phyloP scores from a whole-genome alignment of 805 yeast species.

The Priceomyces melissophilus region DNA sequence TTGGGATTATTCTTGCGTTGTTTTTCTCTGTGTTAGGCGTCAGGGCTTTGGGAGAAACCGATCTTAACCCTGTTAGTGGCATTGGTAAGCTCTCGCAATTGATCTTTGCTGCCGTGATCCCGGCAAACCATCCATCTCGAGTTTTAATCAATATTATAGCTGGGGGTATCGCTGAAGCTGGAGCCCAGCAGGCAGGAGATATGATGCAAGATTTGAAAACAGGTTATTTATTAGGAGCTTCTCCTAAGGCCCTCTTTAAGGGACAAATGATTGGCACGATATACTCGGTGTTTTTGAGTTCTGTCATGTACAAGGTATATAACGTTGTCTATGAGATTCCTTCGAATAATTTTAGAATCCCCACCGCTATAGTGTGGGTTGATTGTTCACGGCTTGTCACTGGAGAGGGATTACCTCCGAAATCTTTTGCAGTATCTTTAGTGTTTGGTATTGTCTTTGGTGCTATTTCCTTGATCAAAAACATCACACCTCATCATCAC shows the following conservation, averaged over 20 bases:
- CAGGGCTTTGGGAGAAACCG: slow-evolving; percentile 94
- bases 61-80: slow-evolving; percentile 93
- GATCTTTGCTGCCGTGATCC: slow-evolving; percentile 78
- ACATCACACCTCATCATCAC: slow-evolving; percentile 46
- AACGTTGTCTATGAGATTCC: slow-evolving; percentile 84
- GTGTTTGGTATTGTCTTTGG: slow-evolving; percentile 69
- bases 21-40: slow-evolving; percentile 83
- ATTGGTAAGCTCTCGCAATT: slow-evolving; percentile 92
- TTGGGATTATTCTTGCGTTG: slow-evolving; percentile 73
- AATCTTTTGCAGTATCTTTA: slow-evolving; percentile 59
- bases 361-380: slow-evolving; percentile 95
- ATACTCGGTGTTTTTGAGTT: slow-evolving; percentile 77
- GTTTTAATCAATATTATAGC: slow-evolving; percentile 85
- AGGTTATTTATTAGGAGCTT: slow-evolving; percentile 87
- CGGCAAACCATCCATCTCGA: slow-evolving; percentile 70
- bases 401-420: slow-evolving; percentile 85
- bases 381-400: slow-evolving; percentile 92
- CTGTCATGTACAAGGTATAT: slow-evolving; percentile 80
- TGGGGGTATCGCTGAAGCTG: slow-evolving; percentile 97
- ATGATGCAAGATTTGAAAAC: slow-evolving; percentile 96
- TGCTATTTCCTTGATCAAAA: slow-evolving; percentile 58
- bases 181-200: slow-evolving; percentile 99
- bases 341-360: slow-evolving; percentile 74
- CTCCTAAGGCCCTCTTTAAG: slow-evolving; percentile 85
- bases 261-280: slow-evolving; percentile 88